Percentiles rank a stretch among this genome's conserved stretches.
These are phyloP conservation scores for Dipodascopsis uninucleata DNA, from an alignment of 805 yeast species.

Conservation along the genomic window DNA sequence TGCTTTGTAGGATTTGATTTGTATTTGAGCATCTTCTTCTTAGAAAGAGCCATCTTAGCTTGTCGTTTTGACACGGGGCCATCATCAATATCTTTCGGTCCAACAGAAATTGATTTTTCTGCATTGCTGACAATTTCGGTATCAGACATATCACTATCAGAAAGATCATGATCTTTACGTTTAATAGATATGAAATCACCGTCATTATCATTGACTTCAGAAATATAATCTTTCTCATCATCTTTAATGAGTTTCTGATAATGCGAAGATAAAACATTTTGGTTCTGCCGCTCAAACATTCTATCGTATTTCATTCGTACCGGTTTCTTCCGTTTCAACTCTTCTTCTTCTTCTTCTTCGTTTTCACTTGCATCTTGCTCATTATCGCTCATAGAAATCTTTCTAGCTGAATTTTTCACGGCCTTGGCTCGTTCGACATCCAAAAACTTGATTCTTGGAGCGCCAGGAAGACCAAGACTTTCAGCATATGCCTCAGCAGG, in stretches of 20 bases:
- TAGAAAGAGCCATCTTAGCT: conserved; percentile 79
- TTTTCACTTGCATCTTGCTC: conserved; percentile 63
- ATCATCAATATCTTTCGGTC: conserved; percentile 49
- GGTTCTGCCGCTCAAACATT: conserved; percentile 93
- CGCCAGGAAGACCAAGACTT: conserved; percentile 91
- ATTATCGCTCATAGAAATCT: conserved; percentile 45
- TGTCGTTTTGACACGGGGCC: conserved; percentile 77
- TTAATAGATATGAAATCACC: conserved; percentile 81
- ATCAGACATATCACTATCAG: conserved; percentile 43
- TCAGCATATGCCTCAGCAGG: conserved; percentile 83
- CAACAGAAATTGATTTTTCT: conserved; percentile 17
- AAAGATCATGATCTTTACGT: conserved; percentile 66
- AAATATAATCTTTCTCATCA: conserved; percentile 41
- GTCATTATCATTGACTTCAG: conserved; percentile 51
- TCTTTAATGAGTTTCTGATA: conserved; percentile 64
- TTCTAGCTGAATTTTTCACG: conserved; percentile 76
- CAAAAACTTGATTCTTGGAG: conserved; percentile 81
- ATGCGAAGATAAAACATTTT: conserved; percentile 85
- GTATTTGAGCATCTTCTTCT: conserved; percentile 59
- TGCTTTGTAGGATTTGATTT: conserved; percentile 73
- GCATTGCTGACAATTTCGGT: conserved; percentile 9
- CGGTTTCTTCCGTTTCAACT: conserved; percentile 39
- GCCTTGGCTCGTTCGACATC: conserved; percentile 57
- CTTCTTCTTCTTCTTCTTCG: conserved; percentile 31
- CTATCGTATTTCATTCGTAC: conserved; percentile 87